These are phyloP conservation scores for Rhinocladiella mackenziei DNA, from an alignment of 2,329 filamentous ascomycete genomes.

Conservation along the genomic window DNA sequence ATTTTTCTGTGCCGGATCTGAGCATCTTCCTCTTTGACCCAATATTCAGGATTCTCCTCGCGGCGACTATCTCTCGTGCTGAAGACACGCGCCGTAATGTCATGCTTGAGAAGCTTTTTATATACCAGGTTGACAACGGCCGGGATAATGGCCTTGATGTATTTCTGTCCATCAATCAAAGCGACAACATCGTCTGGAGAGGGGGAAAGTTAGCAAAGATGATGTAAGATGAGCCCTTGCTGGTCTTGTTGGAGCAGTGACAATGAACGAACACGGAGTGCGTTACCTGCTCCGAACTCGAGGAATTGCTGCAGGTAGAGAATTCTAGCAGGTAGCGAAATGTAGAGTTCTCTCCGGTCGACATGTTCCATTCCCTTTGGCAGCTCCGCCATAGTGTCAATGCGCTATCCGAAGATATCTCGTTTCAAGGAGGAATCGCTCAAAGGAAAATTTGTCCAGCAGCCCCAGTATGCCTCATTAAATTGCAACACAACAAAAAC, in stretches of 20 bases:
- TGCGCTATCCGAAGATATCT: background rate
- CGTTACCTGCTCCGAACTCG: constrained; percentile 67
- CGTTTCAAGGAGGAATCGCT: too few species aligned
- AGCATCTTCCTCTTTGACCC: constrained; percentile 63
- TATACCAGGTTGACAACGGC: constrained; percentile 82
- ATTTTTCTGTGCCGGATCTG: constrained; percentile 74
- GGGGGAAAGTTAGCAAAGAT: background rate
- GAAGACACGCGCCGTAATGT: constrained; percentile 77
- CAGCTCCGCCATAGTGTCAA: constrained; percentile 13
- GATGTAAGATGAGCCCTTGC: background rate
- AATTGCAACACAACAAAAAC: too few species aligned
- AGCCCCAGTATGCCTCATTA: too few species aligned
- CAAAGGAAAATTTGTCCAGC: too few species aligned
- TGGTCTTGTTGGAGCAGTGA: too few species aligned
- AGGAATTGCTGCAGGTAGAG: constrained; percentile 72
- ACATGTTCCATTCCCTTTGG: constrained; percentile 24
- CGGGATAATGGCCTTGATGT: constrained; percentile 77
- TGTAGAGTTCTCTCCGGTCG: constrained; percentile 21
- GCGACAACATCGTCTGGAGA: constrained; percentile 65
- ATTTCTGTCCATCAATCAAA: constrained; percentile 64
- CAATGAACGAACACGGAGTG: background rate
- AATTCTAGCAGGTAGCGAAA: constrained; percentile 49
- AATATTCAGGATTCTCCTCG: constrained; percentile 63
- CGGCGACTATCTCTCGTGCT: constrained; percentile 58
- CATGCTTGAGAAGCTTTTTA: constrained; percentile 73